Evolutionary conservation across 495 filamentous ascomycete genomes (phyloP).

Genomic region (Tuber melanosporum): DNA sequence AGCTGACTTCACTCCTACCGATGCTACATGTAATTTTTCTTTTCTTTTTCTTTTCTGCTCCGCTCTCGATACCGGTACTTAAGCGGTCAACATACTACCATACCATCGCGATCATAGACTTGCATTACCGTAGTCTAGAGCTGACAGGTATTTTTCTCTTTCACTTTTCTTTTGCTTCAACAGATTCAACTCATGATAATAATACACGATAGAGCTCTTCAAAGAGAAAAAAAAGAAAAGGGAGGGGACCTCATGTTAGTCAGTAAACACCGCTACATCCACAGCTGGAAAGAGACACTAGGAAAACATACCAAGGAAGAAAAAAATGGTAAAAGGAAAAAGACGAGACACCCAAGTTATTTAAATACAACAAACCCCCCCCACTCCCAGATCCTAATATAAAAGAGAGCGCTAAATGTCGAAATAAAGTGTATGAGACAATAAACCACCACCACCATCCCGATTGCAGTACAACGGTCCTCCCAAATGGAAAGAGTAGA

Average conservation of each 20-base stretch:
- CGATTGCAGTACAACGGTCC: neutral
- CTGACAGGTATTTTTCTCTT: neutral
- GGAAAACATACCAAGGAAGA: neutral
- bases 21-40: neutral
- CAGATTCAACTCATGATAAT: neutral
- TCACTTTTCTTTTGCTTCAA: neutral
- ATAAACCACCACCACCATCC: neutral
- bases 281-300: neutral
- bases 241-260: neutral
- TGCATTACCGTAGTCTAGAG: neutral
- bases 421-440: neutral
- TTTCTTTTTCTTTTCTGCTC: neutral
- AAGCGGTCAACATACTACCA: neutral
- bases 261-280: neutral
- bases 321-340: neutral
- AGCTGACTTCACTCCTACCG: neutral
- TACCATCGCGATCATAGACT: neutral
- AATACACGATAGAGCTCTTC: neutral
- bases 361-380: neutral
- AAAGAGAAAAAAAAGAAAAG: neutral
- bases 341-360: neutral
- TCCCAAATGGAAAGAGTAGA: neutral
- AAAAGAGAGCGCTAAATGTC: slow-evolving; percentile 4
- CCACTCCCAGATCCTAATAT: neutral
- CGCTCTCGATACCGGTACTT: no score